phyloP scores from a whole-genome alignment of 345 rosid species.

The Hibiscus tridactylites region DNA sequence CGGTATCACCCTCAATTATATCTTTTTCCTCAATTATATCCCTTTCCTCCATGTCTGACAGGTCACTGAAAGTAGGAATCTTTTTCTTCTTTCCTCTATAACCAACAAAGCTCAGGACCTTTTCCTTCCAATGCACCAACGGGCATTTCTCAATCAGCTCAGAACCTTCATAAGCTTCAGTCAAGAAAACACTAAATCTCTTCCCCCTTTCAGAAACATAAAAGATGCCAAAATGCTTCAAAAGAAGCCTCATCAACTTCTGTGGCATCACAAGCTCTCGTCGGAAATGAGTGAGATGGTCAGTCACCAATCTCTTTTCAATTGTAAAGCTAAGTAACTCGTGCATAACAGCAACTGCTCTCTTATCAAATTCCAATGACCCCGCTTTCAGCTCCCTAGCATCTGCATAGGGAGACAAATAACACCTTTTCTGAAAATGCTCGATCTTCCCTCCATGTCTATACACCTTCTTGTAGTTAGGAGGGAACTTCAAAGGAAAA shows the following conservation, averaged over 20 bases:
- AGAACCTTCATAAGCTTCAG: constrained; percentile 60
- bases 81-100: constrained; percentile 57
- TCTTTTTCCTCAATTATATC: constrained; percentile 15
- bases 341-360: constrained; percentile 83
- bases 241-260: constrained; percentile 81
- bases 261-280: constrained; percentile 80
- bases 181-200: constrained; percentile 79
- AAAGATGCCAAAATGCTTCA: constrained; percentile 83
- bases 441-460: constrained; percentile 68
- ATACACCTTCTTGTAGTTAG: constrained; percentile 62
- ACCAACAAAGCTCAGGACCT: constrained; percentile 41
- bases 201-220: constrained; percentile 92
- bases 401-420: constrained; percentile 81
- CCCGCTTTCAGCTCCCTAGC: constrained; percentile 62
- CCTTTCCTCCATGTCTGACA: constrained; percentile 41
- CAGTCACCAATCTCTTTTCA: constrained; percentile 83
- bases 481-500: constrained; percentile 74
- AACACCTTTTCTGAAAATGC: constrained; percentile 72
- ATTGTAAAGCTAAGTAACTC: constrained; percentile 82
- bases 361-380: constrained; percentile 77
- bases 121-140: constrained; percentile 69
- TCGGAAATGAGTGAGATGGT: constrained; percentile 82
- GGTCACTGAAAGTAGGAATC: constrained; percentile 40
- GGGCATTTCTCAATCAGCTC: constrained; percentile 60
- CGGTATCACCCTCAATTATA: constrained; percentile 12